phyloP scores from a whole-genome alignment of 2,329 filamentous ascomycete genomes.

The Colletotrichum sp. region DNA sequence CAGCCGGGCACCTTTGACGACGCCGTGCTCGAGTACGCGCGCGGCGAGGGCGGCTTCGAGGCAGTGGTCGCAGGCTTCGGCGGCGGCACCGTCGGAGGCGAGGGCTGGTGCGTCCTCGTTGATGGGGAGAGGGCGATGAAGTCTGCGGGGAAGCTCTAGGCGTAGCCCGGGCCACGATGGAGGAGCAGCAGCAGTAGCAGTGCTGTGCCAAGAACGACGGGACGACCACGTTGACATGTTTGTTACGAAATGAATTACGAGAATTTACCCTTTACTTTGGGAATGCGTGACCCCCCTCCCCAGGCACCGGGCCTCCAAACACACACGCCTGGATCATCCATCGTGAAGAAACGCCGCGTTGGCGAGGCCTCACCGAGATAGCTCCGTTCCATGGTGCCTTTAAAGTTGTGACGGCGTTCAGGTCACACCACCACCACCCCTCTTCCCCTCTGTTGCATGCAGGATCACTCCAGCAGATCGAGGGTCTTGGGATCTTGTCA shows the following conservation, averaged over 20 bases:
- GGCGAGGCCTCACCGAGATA: slow-evolving; percentile 7
- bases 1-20: slow-evolving; percentile 91
- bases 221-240: neutral
- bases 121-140: slow-evolving; percentile 74
- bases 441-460: neutral
- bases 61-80: slow-evolving; percentile 72
- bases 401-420: neutral
- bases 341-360: slow-evolving; percentile 1
- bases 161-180: neutral
- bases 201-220: neutral
- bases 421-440: neutral
- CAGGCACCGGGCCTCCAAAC: neutral
- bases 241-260: neutral
- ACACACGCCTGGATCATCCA: neutral
- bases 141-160: slow-evolving; percentile 57
- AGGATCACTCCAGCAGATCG: neutral
- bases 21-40: slow-evolving; percentile 73
- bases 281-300: neutral
- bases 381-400: neutral
- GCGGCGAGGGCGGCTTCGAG: slow-evolving; percentile 64
- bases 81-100: slow-evolving; percentile 58
- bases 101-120: slow-evolving; percentile 89
- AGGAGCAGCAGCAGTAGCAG: neutral
- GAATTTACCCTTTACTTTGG: neutral
- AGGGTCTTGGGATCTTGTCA: neutral